Evolutionary conservation across 2,329 filamentous ascomycete genomes (phyloP).

Genomic region (Colletotrichum falcatum): DNA sequence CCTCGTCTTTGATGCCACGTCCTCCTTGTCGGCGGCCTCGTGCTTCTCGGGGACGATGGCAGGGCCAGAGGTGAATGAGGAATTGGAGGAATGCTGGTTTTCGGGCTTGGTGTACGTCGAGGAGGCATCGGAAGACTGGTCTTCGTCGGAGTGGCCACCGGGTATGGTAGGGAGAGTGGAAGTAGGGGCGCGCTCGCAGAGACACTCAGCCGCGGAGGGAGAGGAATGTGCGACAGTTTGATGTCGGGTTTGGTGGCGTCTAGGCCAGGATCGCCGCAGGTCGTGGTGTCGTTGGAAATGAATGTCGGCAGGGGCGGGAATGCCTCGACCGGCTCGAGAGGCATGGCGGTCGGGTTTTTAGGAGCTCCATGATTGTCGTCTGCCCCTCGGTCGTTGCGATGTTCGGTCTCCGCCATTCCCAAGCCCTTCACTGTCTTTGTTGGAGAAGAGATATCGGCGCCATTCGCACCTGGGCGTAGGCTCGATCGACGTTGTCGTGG

Average conservation of each 20-base stretch:
- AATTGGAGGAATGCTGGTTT: constrained; percentile 19
- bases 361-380: constrained; percentile 27
- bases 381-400: constrained; percentile 20
- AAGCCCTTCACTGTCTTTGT: constrained; percentile 36
- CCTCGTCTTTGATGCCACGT: constrained; percentile 6
- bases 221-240: constrained; percentile 34
- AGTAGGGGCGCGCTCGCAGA: constrained; percentile 39
- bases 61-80: constrained; percentile 35
- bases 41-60: constrained; percentile 22
- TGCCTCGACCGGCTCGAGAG: constrained; percentile 28
- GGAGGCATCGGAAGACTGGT: constrained; percentile 38
- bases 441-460: constrained; percentile 18
- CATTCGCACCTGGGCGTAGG: constrained; percentile 20
- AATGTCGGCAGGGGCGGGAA: constrained; percentile 34
- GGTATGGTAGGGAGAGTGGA: constrained; percentile 38
- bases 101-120: constrained; percentile 35
- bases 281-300: constrained; percentile 11
- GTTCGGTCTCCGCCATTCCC: constrained; percentile 32
- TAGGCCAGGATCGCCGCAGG: neutral
- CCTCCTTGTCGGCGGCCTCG: constrained; percentile 13
- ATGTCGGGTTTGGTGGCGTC: constrained; percentile 28
- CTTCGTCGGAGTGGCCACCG: constrained; percentile 39
- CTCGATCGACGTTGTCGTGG: neutral
- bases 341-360: constrained; percentile 2
- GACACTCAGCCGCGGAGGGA: constrained; percentile 30